phyloP scores from a whole-genome alignment of 495 filamentous ascomycete species.

The Trichoderma parareesei region DNA sequence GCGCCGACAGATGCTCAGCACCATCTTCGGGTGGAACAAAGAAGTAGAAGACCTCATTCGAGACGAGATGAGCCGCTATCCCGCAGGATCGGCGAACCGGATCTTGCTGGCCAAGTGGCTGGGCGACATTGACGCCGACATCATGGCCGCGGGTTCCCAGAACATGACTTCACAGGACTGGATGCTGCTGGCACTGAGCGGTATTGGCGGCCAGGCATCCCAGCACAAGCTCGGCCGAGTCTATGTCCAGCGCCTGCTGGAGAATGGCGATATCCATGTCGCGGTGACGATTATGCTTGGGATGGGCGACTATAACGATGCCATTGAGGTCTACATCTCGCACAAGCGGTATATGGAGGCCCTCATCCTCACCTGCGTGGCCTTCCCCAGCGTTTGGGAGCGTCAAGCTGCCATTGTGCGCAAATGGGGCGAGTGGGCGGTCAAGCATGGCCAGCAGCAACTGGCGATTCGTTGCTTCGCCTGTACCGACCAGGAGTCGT shows the following conservation, averaged over 20 bases:
- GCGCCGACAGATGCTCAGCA: constrained; percentile 82
- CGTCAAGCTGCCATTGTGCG: constrained; percentile 77
- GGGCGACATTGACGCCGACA: constrained; percentile 72
- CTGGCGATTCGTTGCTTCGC: constrained; percentile 89
- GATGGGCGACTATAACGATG: constrained; percentile 87
- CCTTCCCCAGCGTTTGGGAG: constrained; percentile 76
- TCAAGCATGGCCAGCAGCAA: constrained; percentile 77
- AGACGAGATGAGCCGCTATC: constrained; percentile 77
- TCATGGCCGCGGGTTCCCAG: constrained; percentile 70
- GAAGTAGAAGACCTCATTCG: constrained; percentile 75
- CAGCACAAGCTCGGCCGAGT: constrained; percentile 86
- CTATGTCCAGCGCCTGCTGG: constrained; percentile 83
- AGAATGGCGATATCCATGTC: constrained; percentile 84
- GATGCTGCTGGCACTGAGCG: constrained; percentile 92
- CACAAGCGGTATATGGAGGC: constrained; percentile 89
- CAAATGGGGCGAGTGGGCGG: constrained; percentile 91
- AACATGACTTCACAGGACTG: constrained; percentile 85
- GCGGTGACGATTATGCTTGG: constrained; percentile 86
- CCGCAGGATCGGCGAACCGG: constrained; percentile 59
- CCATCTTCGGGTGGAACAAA: constrained; percentile 91
- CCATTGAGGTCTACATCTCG: constrained; percentile 92
- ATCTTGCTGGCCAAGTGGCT: constrained; percentile 88
- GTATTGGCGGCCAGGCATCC: constrained; percentile 69
- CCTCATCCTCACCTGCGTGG: constrained; percentile 66
- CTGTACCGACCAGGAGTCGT: constrained; percentile 66